Evolutionary conservation across 2,329 filamentous ascomycete genomes (phyloP).

Genomic region (Fusarium sp.): DNA sequence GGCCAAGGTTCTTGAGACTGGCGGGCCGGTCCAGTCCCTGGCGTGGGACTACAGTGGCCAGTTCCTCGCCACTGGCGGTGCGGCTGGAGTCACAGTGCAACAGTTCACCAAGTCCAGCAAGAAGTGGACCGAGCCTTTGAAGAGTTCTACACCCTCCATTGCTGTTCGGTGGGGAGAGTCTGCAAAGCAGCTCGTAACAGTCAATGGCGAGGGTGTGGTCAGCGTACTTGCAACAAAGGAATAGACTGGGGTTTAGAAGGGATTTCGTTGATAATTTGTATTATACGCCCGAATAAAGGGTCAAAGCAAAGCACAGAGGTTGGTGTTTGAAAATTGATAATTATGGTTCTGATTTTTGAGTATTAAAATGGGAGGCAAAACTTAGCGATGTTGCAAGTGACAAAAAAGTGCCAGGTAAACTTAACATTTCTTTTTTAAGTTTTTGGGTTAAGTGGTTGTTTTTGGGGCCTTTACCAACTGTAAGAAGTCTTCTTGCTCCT

Average conservation of each 20-base stretch:
- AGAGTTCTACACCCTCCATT: slow-evolving; percentile 77
- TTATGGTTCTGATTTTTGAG: slow-evolving; percentile 24
- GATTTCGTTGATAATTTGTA: slow-evolving; percentile 29
- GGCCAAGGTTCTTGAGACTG: slow-evolving; percentile 87
- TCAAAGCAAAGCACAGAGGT: slow-evolving; percentile 27
- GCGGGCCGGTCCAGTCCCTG: slow-evolving; percentile 78
- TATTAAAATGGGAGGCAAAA: background rate
- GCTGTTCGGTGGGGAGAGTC: slow-evolving; percentile 81
- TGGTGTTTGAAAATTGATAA: slow-evolving; percentile 41
- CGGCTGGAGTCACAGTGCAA: slow-evolving; percentile 84
- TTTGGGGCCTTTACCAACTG: background rate
- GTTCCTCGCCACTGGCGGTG: slow-evolving; percentile 85
- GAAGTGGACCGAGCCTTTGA: slow-evolving; percentile 87
- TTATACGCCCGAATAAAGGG: slow-evolving; percentile 32
- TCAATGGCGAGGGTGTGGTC: slow-evolving; percentile 80
- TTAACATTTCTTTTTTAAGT: background rate
- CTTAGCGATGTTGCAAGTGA: background rate
- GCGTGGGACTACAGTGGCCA: slow-evolving; percentile 96
- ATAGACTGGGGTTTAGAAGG: slow-evolving; percentile 40
- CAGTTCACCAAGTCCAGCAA: slow-evolving; percentile 90
- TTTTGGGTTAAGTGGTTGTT: background rate
- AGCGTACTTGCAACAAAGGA: slow-evolving; percentile 72
- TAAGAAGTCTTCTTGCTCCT: background rate
- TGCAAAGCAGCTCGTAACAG: slow-evolving; percentile 78
- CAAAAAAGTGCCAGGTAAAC: background rate